Evolutionary conservation across 2,329 filamentous ascomycete genomes (phyloP), one percentile per base, ranked within the genome.

Genomic region (Arachnopeziza araneosa): DNA sequence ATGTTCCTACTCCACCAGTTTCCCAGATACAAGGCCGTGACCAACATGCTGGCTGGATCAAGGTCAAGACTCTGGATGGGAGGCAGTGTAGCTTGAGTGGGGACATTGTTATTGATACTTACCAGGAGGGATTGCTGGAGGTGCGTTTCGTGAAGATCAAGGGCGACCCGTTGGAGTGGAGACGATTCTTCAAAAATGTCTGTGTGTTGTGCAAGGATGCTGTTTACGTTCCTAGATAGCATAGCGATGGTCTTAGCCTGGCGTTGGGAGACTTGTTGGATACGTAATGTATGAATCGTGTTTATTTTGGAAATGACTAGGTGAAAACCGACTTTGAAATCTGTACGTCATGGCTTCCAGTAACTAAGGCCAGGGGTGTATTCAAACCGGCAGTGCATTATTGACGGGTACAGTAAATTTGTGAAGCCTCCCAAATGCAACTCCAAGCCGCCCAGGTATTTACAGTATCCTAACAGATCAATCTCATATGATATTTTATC

Each of bases 131-230:
- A 62, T 75, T 93, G 32, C 81, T 93, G 24, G 93, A 97, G 73
- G 90, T 97, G 26, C 83, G 91, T 56, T 98, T 99, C 72, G 84
- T 96, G 66, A 99, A 99, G 77, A 83, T 90, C 57, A 97, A 96
- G 77, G 95, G 95, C 6, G 95, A 99, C 77, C 95, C 95, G 5
- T 77, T 99, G 55, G 93, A 98, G 77, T 99, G 96, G 95, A 84
- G 95, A 62, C 81, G 95, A 36, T 91, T 99, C 73, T 99, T 99
- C 80, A 99, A 99, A 77, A 93, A 91, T 74, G 84, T 97, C n/a
- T 90, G 90, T 30, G 80, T 96, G 64, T 79, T 93, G 62, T 96
- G 93, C 76, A 90, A 90, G 71, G 91, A 96, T 71, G 91, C 86
- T 9, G 87, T 98, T 52, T 90, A 86, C 72, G 81, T 80, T 66